Evolutionary conservation across 2,329 filamentous ascomycete genomes (phyloP).

Genomic region (Fonsecaea nubica): DNA sequence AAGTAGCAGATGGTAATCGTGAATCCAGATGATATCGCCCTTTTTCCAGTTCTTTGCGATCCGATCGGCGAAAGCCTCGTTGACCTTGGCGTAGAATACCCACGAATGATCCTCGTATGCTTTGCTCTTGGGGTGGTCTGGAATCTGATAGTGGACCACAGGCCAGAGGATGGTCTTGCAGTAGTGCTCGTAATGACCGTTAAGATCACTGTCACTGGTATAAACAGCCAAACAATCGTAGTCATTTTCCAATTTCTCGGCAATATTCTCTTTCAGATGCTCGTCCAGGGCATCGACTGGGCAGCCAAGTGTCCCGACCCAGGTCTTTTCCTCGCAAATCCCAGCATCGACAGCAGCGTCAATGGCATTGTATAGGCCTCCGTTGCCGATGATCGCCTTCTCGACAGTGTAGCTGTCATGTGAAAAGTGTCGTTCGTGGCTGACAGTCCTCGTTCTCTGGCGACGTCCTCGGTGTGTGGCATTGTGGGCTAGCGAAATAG

Average conservation of each 20-base stretch:
- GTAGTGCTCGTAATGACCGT: slow-evolving; percentile 93
- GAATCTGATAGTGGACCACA: slow-evolving; percentile 97
- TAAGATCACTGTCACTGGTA: slow-evolving; percentile 87
- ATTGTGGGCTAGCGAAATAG: slow-evolving; percentile 18
- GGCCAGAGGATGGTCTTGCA: slow-evolving; percentile 99
- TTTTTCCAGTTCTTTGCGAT: slow-evolving; percentile 92
- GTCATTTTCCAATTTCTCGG: slow-evolving; percentile 79
- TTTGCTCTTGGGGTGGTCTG: slow-evolving; percentile 97
- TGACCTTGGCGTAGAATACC: slow-evolving; percentile 91
- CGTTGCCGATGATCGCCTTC: slow-evolving; percentile 88
- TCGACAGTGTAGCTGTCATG: slow-evolving; percentile 83
- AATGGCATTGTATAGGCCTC: slow-evolving; percentile 86
- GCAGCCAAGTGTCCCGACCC: slow-evolving; percentile 92
- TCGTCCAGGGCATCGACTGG: slow-evolving; percentile 83
- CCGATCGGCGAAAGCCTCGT: slow-evolving; percentile 89
- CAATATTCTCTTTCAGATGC: slow-evolving; percentile 80
- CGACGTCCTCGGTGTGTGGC: slow-evolving; percentile 15
- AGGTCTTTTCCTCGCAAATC: slow-evolving; percentile 76
- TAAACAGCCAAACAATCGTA: slow-evolving; percentile 74
- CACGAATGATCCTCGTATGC: slow-evolving; percentile 97
- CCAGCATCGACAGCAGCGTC: slow-evolving; percentile 75
- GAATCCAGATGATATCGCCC: slow-evolving; percentile 90
- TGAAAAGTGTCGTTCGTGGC: slow-evolving; percentile 73
- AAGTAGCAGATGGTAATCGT: slow-evolving; percentile 91
- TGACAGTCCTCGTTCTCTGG: slow-evolving; percentile 53